Conservation (phyloP, 345 rosid species). For the Reutealis trisperma region DNA sequence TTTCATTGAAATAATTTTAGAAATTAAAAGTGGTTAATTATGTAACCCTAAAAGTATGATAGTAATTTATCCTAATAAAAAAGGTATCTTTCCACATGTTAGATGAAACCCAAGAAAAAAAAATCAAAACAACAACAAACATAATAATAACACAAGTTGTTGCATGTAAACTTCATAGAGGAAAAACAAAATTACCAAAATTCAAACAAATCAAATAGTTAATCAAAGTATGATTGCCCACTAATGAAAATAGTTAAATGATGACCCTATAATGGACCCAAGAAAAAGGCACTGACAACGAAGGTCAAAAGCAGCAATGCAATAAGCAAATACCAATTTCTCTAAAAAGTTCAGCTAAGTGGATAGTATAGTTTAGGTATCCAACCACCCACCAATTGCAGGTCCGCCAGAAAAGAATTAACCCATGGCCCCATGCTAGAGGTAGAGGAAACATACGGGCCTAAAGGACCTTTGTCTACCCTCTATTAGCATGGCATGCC, state of each 20-base stretch:
- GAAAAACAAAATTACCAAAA: background rate
- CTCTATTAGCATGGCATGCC: background rate
- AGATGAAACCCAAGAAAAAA: background rate
- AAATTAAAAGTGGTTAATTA: no score
- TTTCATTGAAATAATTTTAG: no score
- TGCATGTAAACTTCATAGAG: background rate
- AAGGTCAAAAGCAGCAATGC: background rate
- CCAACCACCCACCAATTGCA: background rate
- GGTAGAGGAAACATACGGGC: background rate
- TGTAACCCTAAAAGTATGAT: no score
- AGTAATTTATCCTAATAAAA: no score
- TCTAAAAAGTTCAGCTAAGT: background rate
- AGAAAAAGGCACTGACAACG: background rate
- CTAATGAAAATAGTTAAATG: background rate
- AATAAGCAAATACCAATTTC: background rate
- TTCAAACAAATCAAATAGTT: background rate
- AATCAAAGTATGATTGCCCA: background rate
- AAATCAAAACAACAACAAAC: background rate
- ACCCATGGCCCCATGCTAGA: background rate
- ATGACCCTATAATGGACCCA: background rate
- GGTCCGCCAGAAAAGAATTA: background rate
- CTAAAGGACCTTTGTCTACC: background rate
- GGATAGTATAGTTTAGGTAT: background rate
- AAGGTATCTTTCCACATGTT: background rate
- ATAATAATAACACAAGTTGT: background rate